Evolutionary conservation across 164 flowering plant species (phyloP).

Genomic region (Buxus sempervirens): DNA sequence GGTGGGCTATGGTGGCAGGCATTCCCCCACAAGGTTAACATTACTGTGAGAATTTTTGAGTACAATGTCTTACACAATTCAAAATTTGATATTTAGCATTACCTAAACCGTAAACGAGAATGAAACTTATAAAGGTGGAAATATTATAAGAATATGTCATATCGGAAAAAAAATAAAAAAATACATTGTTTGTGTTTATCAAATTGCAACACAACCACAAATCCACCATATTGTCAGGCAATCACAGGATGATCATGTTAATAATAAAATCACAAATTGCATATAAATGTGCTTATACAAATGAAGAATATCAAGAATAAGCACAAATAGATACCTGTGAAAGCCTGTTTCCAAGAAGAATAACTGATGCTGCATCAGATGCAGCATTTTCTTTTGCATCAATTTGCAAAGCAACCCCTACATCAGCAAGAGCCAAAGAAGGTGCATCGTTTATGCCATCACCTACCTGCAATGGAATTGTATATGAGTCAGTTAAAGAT

Average conservation of each 20-base stretch:
- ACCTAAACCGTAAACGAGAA: no score
- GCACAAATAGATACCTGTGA: constrained; percentile 56
- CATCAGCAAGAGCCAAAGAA: constrained; percentile 93
- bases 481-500: background rate
- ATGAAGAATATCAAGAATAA: background rate
- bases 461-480: constrained; percentile 57
- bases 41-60: no score
- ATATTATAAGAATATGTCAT: no score
- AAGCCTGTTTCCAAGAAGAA: constrained; percentile 81
- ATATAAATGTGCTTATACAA: no score
- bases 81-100: no score
- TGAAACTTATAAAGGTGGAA: no score
- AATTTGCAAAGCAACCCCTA: constrained; percentile 83
- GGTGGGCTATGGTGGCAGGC: no score
- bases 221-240: background rate
- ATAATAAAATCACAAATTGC: background rate
- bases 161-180: no score
- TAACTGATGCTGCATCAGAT: constrained; percentile 89
- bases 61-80: no score
- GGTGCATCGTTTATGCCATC: constrained; percentile 99
- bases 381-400: constrained; percentile 93
- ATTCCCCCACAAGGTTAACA: no score
- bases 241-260: background rate
- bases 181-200: background rate
- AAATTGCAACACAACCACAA: background rate